Conservation (phyloP, 768 basidiomycete species). For the Suillus subalutaceus region DNA sequence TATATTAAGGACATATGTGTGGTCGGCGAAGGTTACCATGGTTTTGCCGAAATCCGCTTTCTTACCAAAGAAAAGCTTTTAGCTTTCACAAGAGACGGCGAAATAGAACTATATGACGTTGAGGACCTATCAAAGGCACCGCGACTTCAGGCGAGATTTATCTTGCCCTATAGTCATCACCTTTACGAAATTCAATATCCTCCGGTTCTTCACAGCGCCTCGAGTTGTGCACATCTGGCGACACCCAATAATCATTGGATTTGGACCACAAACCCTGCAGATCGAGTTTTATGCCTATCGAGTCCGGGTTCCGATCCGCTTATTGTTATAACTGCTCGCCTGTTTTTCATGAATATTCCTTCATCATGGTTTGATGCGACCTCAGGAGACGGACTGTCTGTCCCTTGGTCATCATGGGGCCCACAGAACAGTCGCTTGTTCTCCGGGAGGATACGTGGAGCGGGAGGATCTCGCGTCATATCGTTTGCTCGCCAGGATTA, state of each 20-base stretch:
- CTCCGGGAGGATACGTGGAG: background rate
- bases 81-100: background rate
- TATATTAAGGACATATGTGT: background rate
- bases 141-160: background rate
- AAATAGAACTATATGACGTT: background rate
- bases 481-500: background rate
- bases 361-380: background rate
- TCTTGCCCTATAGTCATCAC: no score
- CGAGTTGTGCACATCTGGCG: background rate
- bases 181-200: background rate
- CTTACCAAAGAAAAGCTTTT: background rate
- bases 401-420: background rate
- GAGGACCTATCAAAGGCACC: background rate
- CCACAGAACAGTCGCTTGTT: background rate
- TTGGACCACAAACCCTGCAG: background rate
- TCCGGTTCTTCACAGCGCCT: background rate
- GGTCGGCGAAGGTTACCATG: background rate
- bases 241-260: background rate
- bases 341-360: background rate
- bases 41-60: background rate
- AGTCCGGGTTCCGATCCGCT: background rate
- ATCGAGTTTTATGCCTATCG: background rate
- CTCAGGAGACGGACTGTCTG: background rate
- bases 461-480: background rate
- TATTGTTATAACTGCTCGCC: background rate